phyloP scores from a whole-genome alignment of 805 yeast species.

The Candida peoriensis region DNA sequence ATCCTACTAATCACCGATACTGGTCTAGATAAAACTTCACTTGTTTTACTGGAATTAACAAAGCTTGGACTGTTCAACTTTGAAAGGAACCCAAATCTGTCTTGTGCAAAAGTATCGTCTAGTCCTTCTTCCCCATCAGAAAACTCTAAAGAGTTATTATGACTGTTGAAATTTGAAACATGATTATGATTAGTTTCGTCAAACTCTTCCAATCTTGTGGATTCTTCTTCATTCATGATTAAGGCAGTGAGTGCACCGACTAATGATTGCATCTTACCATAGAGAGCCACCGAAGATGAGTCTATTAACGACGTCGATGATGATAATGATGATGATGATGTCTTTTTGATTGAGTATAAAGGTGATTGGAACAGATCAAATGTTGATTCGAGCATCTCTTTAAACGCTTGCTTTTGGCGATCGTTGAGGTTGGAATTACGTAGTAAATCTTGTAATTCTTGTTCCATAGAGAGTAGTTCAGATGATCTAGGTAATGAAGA shows the following conservation, averaged over 20 bases:
- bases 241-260: slow-evolving; percentile 28
- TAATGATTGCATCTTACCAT: slow-evolving; percentile 28
- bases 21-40: too few relatives aligned
- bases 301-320: slow-evolving; percentile 23
- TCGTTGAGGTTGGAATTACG: slow-evolving; percentile 11
- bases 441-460: slow-evolving; percentile 22
- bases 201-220: slow-evolving; percentile 6
- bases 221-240: slow-evolving; percentile 25
- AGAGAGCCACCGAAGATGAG: slow-evolving; percentile 21
- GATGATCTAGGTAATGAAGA: slow-evolving; percentile 20
- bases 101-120: neutral
- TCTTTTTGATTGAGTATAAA: neutral
- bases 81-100: neutral
- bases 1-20: too few relatives aligned
- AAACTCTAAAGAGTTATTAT: slow-evolving; percentile 4
- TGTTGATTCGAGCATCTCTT: slow-evolving; percentile 16
- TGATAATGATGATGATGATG: neutral
- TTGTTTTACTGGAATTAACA: slow-evolving; percentile 4
- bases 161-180: slow-evolving; percentile 5
- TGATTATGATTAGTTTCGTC: too few relatives aligned
- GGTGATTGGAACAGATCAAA: slow-evolving; percentile 27
- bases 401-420: slow-evolving; percentile 18
- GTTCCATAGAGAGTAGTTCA: slow-evolving; percentile 29
- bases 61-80: slow-evolving; percentile 8
- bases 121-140: slow-evolving; percentile 2